Base-by-base conservation (phyloP, 2,329 filamentous ascomycete genomes). In the Alternaria incomplexa region DNA sequence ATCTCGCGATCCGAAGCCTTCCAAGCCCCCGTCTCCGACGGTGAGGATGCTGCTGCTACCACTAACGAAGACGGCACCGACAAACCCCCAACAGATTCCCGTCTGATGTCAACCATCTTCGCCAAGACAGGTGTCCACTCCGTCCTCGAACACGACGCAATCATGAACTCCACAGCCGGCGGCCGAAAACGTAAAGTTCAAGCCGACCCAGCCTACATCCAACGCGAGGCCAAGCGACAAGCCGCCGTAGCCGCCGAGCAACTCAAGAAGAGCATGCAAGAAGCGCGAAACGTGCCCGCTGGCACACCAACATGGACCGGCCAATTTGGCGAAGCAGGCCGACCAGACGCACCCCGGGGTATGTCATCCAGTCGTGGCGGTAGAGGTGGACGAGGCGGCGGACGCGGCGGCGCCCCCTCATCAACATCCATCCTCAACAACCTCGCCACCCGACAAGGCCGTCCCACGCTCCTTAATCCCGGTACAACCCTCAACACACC, bases 231-330 rank as follows among this genome's bases (percentile, higher is more conserved):
- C 0, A 90, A 91, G 72, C 87, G 89, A 40, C 88, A 96, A 3
- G 94, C 93, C 3, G 88, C 90, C 0, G 85, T 91, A 73, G 94
- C 95, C 2, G 93, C 93, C 1, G 87, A 87, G 22, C 90, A 93
- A 67, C 87, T 98, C 2, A 88, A 89, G 28, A 88, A 88, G 62
- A 90, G 93, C 10, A 89, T 88, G 45, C 88, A 94, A 73, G 86
- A 90, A 28, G 93, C 94, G 3, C 86, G 89, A 11, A 86, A 84
- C 9, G 84, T 95, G 1, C 92, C 92, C 0, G 90, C 93, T 30
- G 95, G 95, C 8, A 93, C 92, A 0, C 92, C 96, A 9, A 97
- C 95, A 1, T 98, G 95, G 95, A 98, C 95, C 0, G 95, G 96
- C 2, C 88, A 91, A 70, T 89, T 91, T 50, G 95, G 95, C 10